phyloP scores from a whole-genome alignment of 2,329 filamentous ascomycete genomes.

The Penicillium sp. region DNA sequence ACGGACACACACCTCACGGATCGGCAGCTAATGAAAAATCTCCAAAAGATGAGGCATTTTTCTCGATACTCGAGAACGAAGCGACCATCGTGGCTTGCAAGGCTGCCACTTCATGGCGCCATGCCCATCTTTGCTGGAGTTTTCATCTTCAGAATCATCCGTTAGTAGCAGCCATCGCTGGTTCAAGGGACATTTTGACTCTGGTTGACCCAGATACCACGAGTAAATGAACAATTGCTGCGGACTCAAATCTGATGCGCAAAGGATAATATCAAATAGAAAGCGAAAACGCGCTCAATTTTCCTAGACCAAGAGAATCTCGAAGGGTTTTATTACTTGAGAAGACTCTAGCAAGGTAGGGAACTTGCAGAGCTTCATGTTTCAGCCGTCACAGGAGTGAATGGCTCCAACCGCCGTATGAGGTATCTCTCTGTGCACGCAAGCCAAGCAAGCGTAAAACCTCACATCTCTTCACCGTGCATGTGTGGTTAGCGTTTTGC shows the following conservation, averaged over 20 bases:
- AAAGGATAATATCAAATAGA: background rate
- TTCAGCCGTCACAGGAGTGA: constrained; percentile 4
- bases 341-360: background rate
- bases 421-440: background rate
- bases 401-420: background rate
- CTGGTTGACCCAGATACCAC: constrained; percentile 8
- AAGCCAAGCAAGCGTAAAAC: background rate
- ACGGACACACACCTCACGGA: constrained; percentile 27
- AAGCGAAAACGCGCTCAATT: background rate
- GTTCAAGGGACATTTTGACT: background rate
- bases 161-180: background rate
- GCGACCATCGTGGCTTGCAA: background rate
- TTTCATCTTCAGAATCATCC: background rate
- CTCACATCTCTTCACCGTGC: background rate
- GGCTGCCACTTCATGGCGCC: background rate
- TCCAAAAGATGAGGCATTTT: constrained; percentile 32
- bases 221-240: constrained; percentile 8
- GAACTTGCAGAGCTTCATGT: background rate
- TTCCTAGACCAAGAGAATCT: too few relatives aligned
- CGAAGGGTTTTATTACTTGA: background rate
- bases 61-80: constrained; percentile 24
- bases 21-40: constrained; percentile 35
- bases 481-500: background rate
- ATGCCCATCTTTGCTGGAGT: background rate
- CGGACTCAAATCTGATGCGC: background rate